phyloP scores from a whole-genome alignment of 2,329 filamentous ascomycete genomes.

The Arthrobotrys sphaeroides region DNA sequence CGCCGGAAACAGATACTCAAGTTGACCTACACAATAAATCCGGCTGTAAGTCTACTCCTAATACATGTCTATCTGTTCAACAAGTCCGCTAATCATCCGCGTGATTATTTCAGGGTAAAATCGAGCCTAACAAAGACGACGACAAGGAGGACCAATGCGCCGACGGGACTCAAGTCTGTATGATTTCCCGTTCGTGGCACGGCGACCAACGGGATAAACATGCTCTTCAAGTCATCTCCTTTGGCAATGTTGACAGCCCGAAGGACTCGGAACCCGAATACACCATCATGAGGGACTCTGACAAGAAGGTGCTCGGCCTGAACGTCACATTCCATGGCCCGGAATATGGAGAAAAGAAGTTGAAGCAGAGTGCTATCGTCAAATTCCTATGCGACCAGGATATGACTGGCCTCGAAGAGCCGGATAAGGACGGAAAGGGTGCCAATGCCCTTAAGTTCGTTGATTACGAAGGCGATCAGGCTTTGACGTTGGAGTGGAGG shows the following conservation, averaged over 20 bases:
- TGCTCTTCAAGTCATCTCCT: conserved; percentile 3
- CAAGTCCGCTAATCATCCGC: not conserved
- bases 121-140: conserved; percentile 71
- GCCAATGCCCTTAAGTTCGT: conserved; percentile 73
- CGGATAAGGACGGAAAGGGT: conserved; percentile 58
- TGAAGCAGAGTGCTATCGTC: conserved; percentile 77
- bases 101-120: conserved; percentile 59
- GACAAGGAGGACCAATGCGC: conserved; percentile 72
- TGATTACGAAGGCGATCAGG: conserved; percentile 72
- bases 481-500: conserved; percentile 81
- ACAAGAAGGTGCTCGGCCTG: conserved; percentile 68
- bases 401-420: conserved; percentile 69
- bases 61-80: not conserved
- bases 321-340: conserved; percentile 68
- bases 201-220: conserved; percentile 19
- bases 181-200: conserved; percentile 66
- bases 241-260: conserved; percentile 7
- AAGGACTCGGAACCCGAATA: conserved; percentile 41
- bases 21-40: conserved; percentile 56
- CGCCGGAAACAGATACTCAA: conserved; percentile 47
- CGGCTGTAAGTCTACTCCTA: conserved; percentile 40
- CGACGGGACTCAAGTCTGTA: conserved; percentile 80
- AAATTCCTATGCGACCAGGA: conserved; percentile 89
- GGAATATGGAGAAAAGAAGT: conserved; percentile 66
- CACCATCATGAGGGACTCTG: conserved; percentile 65